Conservation (phyloP, 176 grass and related monocot species). For the Lolium rigidum region DNA sequence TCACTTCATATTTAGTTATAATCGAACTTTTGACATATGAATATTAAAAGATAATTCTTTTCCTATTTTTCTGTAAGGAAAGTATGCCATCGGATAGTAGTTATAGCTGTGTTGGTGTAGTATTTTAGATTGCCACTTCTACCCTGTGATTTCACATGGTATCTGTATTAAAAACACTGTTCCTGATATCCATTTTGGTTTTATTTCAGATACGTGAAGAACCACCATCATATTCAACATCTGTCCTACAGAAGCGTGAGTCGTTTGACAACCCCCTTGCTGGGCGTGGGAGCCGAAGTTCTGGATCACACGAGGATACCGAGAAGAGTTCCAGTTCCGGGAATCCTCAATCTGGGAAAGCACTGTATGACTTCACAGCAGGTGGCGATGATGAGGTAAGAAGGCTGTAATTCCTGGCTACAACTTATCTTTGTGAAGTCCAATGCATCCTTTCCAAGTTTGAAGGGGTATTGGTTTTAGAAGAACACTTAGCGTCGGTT, state of each 20-base stretch:
- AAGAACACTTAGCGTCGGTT: not conserved
- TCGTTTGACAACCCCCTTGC: constrained; percentile 88
- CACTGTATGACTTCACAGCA: constrained; percentile 96
- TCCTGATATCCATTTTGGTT: constrained; percentile 25
- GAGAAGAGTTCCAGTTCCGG: constrained; percentile 74
- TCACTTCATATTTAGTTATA: constrained; percentile 23
- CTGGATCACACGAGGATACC: constrained; percentile 63
- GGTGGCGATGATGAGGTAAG: constrained; percentile 97
- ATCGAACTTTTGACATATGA: constrained; percentile 1
- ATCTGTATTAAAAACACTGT: constrained; percentile 25
- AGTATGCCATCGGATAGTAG: constrained; percentile 50
- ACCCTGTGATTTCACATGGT: constrained; percentile 3
- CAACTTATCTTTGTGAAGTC: not conserved
- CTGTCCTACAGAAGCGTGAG: constrained; percentile 69
- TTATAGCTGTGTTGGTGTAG: constrained; percentile 46
- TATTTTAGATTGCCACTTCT: constrained; percentile 36
- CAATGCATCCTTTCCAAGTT: constrained; percentile 17
- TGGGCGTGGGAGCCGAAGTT: constrained; percentile 66
- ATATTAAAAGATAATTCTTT: constrained; percentile 10
- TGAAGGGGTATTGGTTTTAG: constrained; percentile 11
- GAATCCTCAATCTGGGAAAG: constrained; percentile 92
- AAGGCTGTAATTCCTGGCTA: constrained; percentile 19
- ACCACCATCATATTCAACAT: constrained; percentile 78
- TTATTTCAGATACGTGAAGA: constrained; percentile 89
- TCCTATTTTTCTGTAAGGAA: constrained; percentile 35